A percentile compares a stretch with the other conserved stretches of the same genome.
Evolutionary conservation across 352 stramenopile genomes (phyloP).

Genomic region (Globisporangium recalcitrans): DNA sequence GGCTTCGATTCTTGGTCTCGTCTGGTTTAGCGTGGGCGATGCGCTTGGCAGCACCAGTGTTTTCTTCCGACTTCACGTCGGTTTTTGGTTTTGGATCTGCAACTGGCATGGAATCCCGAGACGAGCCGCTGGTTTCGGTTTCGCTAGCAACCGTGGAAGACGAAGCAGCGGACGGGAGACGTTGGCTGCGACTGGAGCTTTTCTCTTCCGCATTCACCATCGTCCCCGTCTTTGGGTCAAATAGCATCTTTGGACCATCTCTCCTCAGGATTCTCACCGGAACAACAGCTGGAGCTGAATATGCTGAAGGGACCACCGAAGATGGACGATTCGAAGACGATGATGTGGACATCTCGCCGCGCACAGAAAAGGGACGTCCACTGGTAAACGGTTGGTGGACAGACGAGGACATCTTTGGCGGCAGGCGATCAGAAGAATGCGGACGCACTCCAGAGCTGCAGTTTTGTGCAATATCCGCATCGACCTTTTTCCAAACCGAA

Average conservation of each 20-base stretch:
- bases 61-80: not conserved
- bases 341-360: not conserved
- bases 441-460: not conserved
- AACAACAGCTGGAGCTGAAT: not conserved
- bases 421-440: not conserved
- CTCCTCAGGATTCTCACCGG: slow-evolving; percentile 56
- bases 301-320: not conserved
- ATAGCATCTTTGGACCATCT: slow-evolving; percentile 53
- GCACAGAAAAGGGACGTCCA: not conserved
- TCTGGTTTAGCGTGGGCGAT: not conserved
- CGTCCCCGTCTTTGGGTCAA: slow-evolving; percentile 58
- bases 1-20: not conserved
- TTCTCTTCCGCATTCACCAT: slow-evolving; percentile 45
- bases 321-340: not conserved
- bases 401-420: not conserved
- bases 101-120: not conserved
- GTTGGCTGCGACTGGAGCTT: not conserved
- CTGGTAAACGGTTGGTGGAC: not conserved
- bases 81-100: not conserved
- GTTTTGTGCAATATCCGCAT: not conserved
- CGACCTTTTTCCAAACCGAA: slow-evolving; percentile 5
- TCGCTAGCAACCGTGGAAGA: not conserved
- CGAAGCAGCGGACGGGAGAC: not conserved
- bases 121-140: not conserved
- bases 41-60: not conserved